These are phyloP conservation scores for Blepharisma stoltei DNA, from an alignment of 73 alveolate genomes.

Conservation along the genomic window DNA sequence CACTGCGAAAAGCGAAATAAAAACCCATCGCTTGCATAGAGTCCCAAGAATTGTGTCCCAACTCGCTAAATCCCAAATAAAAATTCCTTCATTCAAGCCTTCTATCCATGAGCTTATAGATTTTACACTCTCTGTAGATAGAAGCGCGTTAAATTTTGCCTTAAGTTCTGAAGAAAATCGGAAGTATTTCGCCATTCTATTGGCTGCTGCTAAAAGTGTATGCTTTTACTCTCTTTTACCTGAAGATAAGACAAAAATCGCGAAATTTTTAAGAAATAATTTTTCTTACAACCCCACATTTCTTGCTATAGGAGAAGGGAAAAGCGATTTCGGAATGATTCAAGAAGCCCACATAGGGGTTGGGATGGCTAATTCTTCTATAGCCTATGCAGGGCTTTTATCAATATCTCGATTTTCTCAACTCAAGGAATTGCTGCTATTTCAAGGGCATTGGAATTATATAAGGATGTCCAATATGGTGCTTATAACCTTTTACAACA, in stretches of 20 bases:
- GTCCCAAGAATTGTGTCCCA: not conserved
- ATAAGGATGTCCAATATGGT: slow-evolving; percentile 9
- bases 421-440: not conserved
- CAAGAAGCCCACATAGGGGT: slow-evolving; percentile 25
- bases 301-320: slow-evolving; percentile 14
- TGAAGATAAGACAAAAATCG: slow-evolving; percentile 23
- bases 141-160: not conserved
- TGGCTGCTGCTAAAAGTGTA: slow-evolving; percentile 7
- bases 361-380: not conserved
- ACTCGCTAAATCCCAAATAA: not conserved
- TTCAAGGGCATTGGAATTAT: slow-evolving; percentile 3
- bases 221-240: slow-evolving; percentile 8
- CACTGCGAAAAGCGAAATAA: too few relatives aligned
- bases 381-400: not conserved
- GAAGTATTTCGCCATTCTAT: not conserved
- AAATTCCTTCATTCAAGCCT: not conserved
- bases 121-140: not conserved
- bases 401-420: not conserved
- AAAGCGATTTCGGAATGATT: slow-evolving; percentile 8
- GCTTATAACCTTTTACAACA: not conserved
- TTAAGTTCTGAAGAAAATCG: slow-evolving; percentile 8
- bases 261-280: not conserved
- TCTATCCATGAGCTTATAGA: not conserved
- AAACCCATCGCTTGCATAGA: not conserved
- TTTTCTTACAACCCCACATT: not conserved